Evolutionary conservation across 345 rosid genomes (phyloP), one percentile per base, ranked within the genome.

Genomic region (Populus deltoides): DNA sequence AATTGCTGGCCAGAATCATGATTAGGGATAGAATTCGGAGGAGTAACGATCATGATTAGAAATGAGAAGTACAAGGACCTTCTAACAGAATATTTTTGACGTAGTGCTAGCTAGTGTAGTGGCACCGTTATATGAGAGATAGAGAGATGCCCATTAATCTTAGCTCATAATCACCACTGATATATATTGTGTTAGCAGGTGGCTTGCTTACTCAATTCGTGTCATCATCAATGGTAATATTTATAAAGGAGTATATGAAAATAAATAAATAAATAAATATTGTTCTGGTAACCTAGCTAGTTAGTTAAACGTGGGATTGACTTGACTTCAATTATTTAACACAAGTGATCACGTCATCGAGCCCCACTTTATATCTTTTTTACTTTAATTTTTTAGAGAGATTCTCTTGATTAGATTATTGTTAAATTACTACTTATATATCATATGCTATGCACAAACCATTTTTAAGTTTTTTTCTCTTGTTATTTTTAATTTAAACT

Each of bases 1-100:
- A 90, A 89, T 91, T 90, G 82, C 81, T 83, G 89, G 85, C 86
- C 87, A 88, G 77, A 83, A 68, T 71, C 90, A 93, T 92, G 86
- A 92, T 91, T 87, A 87, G 81, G 71, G 81, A 78, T 86, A 68
- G 88, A 87, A 90, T 81, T 86, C 84, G 57, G 85, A 70, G 79
- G 65, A 73, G 71, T 72, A 77, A 88, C 83, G 83, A 79, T 88
- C 92, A 93, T 93, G 85, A 92, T 90, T 84, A 80, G 62, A 36
- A 78, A 76, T 75, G 76, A 77, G 87, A 92, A 91, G 82, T 84
- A 33, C 24, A 84, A 31, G 74, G 67, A 71, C 81, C 79, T 66
- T 87, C 86, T 89, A 89, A 89, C 89, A 70, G 87, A 86, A 85
- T 72, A 4, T 61, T 25, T 73, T 24, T 59, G 65, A 25, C 70